Base-by-base conservation (phyloP, 805 yeast species). In the Saturnispora ahearnii region DNA sequence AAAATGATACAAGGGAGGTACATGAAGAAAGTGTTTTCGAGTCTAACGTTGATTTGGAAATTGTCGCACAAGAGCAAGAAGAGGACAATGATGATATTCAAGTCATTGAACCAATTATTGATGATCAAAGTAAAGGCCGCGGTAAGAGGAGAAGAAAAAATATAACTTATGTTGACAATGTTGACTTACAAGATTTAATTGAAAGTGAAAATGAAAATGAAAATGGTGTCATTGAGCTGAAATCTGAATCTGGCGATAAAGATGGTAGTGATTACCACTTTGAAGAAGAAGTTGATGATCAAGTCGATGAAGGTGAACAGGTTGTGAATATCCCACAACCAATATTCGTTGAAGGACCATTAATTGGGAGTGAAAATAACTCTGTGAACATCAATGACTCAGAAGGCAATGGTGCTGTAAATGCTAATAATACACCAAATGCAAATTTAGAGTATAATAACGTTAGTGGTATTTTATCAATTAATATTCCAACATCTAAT, bases 161-260 rank as follows among this genome's bases (percentile, higher is more conserved):
- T n/a, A 33, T 53, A 18, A 53, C 46, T 13, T 53, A 53, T 36
- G 42, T 18, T 11, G 55, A 47, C 24, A 37, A 41, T n/a, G 29
- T 47, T 33, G 50, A 47, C 24, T n/a, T 33, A 33, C 42, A 48
- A n/a, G 51, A 26, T 29, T 29, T 48, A 24, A 34, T 48, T 34
- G 44, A 33, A 15, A 48, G 50, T 13, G 51, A 24, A 11, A 45
- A 30, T 15, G 12, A 18, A 4, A 29, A 12, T 6, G 33, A 26
- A 4, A 45, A 36, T 33, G 49, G 42, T 18, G 32, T 31, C 29
- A 50, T 29, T 26, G 49, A 37, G 11, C 33, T n/a, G 10, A 45
- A 26, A n/a, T 36, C 34, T 5, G 33, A 26, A 18, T 26, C 34
- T 8, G 28, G 24, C 18, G 33, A 24, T 40, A 37, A 41, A 24